Base-by-base conservation (phyloP, 2,329 filamentous ascomycete genomes). In the Orbilia ellipsospora region DNA sequence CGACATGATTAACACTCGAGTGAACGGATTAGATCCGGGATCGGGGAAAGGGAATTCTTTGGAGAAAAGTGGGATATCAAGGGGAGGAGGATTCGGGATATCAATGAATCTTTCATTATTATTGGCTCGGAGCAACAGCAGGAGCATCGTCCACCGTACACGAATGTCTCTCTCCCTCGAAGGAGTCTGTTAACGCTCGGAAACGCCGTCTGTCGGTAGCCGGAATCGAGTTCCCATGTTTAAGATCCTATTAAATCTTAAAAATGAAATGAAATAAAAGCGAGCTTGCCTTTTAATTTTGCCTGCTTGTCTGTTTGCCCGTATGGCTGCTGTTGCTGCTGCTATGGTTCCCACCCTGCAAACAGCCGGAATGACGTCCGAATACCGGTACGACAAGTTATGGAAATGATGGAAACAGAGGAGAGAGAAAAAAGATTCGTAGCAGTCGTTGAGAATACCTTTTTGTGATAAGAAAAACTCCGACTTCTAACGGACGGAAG, bases 171-270 rank as follows among this genome's bases (percentile, higher is more conserved):
- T 42, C 44, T 15, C 16, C n/a, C n/a, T 4, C 2, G 44, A 48
- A n/a, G 16, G 42, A 40, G 44, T 28, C 28, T 31, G 12, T 23
- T 28, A 45, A 23, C 44, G 20, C 44, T 48, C 36, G 44, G 18
- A 50, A 36, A 45, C 20, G 36, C 20, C 44, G 44, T 31, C 31
- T 61, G 48, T 60, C 48, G 45, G 42, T 69, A 61, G 56, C 65
- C 65, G 31, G 10, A 36, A 10, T 36, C 31, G 65, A 69, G 55
- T 54, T 20, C 52, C 40, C 52, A 23, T 45, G 36, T 23, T 23
- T n/a, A 45, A 48, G 60, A 6, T n/a, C 13, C 8, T 1, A 48
- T 13, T 36, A 36, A 36, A 48, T 18, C n/a, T 12, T 44, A 2
- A 48, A 48, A 12, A 48, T n/a, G 5, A 18, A n/a, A 48, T 18